Evolutionary conservation across 345 rosid genomes (phyloP).

Genomic region (Mallotus nudiflorus): DNA sequence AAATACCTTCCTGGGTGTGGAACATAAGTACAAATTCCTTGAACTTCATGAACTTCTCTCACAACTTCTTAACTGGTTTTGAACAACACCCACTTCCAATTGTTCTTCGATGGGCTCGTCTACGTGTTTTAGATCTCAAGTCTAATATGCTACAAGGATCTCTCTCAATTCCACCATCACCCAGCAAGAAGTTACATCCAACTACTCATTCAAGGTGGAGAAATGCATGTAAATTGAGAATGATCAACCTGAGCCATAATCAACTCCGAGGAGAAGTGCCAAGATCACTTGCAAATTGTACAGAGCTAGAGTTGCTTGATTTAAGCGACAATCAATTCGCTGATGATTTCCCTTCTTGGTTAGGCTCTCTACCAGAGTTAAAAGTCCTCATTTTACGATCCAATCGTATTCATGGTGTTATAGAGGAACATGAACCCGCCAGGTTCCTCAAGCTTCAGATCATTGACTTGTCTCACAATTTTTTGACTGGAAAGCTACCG

Average conservation of each 20-base stretch:
- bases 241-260: conserved; percentile 6
- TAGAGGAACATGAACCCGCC: conserved; percentile 6
- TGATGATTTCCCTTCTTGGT: conserved; percentile 4
- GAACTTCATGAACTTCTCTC: neutral
- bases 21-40: neutral
- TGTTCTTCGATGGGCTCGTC: conserved; percentile 4
- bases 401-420: neutral
- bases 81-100: neutral
- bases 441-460: conserved; percentile 16
- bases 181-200: too few relatives aligned
- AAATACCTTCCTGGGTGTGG: too few relatives aligned
- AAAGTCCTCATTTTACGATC: conserved; percentile 9
- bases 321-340: conserved; percentile 1
- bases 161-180: conserved; percentile 3
- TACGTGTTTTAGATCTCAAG: neutral
- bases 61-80: conserved; percentile 10
- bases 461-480: conserved; percentile 31
- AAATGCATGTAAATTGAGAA: neutral
- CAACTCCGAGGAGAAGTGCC: conserved; percentile 18
- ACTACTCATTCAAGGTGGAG: too few relatives aligned
- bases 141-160: conserved; percentile 9
- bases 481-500: conserved; percentile 2
- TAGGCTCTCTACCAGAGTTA: neutral
- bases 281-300: neutral
- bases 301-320: conserved; percentile 3